Evolutionary conservation across 768 basidiomycete species (phyloP).

Genomic region (Nidularia sp.): DNA sequence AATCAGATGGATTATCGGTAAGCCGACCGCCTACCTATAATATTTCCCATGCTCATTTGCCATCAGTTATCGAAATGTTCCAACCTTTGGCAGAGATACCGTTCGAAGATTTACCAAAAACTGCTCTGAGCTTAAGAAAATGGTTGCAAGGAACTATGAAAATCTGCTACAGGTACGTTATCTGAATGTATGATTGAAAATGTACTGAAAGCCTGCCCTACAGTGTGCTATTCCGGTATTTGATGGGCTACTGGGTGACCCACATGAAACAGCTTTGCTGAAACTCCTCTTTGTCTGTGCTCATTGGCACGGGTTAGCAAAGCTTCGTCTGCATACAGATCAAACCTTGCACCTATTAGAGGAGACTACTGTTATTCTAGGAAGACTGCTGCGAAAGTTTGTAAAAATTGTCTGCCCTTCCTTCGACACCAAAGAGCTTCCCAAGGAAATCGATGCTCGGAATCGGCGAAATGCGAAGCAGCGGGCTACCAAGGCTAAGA

Average conservation of each 20-base stretch:
- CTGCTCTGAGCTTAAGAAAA: constrained; percentile 25
- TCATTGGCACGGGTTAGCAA: not conserved
- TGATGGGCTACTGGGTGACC: not conserved
- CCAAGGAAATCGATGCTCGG: too few species aligned
- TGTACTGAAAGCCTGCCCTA: not conserved
- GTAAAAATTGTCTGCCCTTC: too few species aligned
- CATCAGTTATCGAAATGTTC: constrained; percentile 16
- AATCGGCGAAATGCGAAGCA: too few species aligned
- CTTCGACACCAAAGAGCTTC: too few species aligned
- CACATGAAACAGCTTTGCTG: not conserved
- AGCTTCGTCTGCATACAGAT: not conserved
- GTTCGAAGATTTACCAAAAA: constrained; percentile 24
- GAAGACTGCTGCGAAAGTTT: too few species aligned
- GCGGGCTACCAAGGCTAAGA: too few species aligned
- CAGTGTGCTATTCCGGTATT: not conserved
- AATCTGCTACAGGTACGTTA: constrained; percentile 30
- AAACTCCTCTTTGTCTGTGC: not conserved
- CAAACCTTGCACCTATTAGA: not conserved
- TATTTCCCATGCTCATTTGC: not conserved
- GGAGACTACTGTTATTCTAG: too few species aligned
- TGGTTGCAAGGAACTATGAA: constrained; percentile 30
- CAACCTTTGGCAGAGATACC: constrained; percentile 17
- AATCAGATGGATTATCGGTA: not conserved
- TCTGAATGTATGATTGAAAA: not conserved
- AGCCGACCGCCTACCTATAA: not conserved